Conservation (phyloP, 1,284 basidiomycete genomes). For the Thelephora terrestris region DNA sequence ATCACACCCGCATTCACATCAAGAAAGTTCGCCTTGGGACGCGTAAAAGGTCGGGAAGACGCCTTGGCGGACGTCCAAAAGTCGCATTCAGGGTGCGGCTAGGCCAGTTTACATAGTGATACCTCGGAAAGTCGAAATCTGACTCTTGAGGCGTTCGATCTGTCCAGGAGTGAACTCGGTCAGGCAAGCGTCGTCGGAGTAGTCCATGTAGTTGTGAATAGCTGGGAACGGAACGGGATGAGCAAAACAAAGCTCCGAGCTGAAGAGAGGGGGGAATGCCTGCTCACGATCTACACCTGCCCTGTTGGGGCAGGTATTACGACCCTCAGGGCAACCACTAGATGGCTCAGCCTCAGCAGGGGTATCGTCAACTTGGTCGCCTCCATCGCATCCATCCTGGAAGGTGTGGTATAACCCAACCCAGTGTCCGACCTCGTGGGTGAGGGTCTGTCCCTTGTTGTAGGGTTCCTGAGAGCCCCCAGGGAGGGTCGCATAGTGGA, state of each 20-base stretch:
- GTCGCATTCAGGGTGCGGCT: too few species aligned
- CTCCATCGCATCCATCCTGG: conserved; percentile 39
- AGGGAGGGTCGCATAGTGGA: conserved; percentile 35
- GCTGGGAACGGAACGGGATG: too few species aligned
- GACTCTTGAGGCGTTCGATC: conserved; percentile 27
- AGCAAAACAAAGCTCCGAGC: too few species aligned
- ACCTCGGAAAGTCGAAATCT: conserved; percentile 38
- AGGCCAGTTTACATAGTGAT: conserved; percentile 23
- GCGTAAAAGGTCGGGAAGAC: too few species aligned
- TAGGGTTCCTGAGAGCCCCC: conserved; percentile 32
- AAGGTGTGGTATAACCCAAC: conserved; percentile 46
- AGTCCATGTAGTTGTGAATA: conserved; percentile 31
- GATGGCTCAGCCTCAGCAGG: conserved; percentile 30
- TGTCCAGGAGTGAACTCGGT: conserved; percentile 37
- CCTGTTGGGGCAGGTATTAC: conserved; percentile 34
- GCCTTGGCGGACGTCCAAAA: too few species aligned
- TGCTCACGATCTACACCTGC: too few species aligned
- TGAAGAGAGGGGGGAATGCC: too few species aligned
- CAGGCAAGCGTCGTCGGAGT: conserved; percentile 29
- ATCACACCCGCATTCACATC: too few species aligned
- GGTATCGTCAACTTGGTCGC: conserved; percentile 39
- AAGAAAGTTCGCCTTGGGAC: too few species aligned
- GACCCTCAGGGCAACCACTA: conserved; percentile 30
- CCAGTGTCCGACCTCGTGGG: conserved; percentile 43
- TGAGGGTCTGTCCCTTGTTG: conserved; percentile 33